Percentiles rank a stretch among this genome's conserved stretches.
These are phyloP conservation scores for Echria macrotheca DNA, from an alignment of 495 filamentous ascomycete species.

Conservation along the genomic window DNA sequence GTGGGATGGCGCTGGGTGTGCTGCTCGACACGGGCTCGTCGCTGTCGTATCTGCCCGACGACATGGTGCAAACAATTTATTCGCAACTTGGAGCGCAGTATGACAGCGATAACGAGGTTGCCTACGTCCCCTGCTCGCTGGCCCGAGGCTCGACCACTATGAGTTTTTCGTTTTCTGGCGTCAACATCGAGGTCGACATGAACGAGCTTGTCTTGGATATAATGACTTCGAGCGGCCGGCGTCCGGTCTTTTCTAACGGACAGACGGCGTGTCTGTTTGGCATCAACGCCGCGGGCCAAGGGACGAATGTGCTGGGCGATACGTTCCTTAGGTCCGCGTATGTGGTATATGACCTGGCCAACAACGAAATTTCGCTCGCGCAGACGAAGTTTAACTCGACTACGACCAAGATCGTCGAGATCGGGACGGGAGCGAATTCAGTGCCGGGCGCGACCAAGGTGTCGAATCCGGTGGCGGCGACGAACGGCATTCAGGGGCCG, in stretches of 20 bases:
- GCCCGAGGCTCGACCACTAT: constrained; percentile 53
- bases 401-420: constrained; percentile 60
- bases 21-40: constrained; percentile 88
- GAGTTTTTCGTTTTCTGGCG: constrained; percentile 62
- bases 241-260: constrained; percentile 57
- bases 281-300: constrained; percentile 62
- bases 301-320: constrained; percentile 73
- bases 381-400: constrained; percentile 79
- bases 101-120: constrained; percentile 48
- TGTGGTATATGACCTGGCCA: constrained; percentile 83
- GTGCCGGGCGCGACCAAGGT: constrained; percentile 71
- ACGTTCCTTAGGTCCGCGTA: constrained; percentile 91
- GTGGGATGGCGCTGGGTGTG: constrained; percentile 58
- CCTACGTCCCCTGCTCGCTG: constrained; percentile 68
- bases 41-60: constrained; percentile 79
- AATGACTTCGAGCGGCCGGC: constrained; percentile 39
- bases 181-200: constrained; percentile 66
- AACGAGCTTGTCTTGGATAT: constrained; percentile 72
- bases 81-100: constrained; percentile 59
- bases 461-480: constrained; percentile 55
- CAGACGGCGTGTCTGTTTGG: constrained; percentile 65
- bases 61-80: constrained; percentile 59
- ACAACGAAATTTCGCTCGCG: constrained; percentile 83
- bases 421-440: constrained; percentile 54
- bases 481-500: constrained; percentile 25